Evolutionary conservation across 1,284 basidiomycete genomes (phyloP).

Genomic region (Schizopora paradoxa): DNA sequence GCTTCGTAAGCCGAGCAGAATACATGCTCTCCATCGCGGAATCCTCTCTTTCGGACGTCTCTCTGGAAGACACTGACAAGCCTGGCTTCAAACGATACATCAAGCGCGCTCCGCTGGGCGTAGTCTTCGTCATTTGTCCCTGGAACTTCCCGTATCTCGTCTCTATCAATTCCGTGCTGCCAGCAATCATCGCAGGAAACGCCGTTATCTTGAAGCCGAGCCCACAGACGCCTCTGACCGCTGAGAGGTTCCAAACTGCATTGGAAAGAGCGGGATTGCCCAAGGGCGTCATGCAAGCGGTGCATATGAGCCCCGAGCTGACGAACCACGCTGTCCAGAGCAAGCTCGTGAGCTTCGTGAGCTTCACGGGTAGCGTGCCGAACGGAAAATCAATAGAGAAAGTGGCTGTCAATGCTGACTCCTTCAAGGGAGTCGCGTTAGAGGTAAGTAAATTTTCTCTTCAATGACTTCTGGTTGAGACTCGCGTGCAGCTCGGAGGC

Average conservation of each 20-base stretch:
- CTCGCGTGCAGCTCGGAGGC: constrained; percentile 71
- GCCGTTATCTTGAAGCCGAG: constrained; percentile 90
- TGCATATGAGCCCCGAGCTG: constrained; percentile 71
- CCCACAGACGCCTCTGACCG: constrained; percentile 87
- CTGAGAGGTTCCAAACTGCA: constrained; percentile 73
- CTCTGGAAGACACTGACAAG: constrained; percentile 70
- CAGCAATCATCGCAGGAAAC: constrained; percentile 86
- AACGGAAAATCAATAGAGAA: constrained; percentile 62
- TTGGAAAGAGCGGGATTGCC: constrained; percentile 76
- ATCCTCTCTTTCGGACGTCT: constrained; percentile 69
- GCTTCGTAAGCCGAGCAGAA: constrained; percentile 74
- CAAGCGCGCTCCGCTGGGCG: constrained; percentile 77
- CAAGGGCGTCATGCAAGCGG: constrained; percentile 67
- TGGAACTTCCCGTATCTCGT: constrained; percentile 94
- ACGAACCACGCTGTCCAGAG: constrained; percentile 65
- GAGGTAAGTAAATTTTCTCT: constrained; percentile 43
- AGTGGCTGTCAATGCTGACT: constrained; percentile 50
- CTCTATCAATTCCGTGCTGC: constrained; percentile 85
- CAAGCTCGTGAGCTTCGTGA: constrained; percentile 71
- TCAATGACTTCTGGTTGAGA: constrained; percentile 1
- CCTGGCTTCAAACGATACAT: constrained; percentile 83
- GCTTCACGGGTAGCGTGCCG: constrained; percentile 84
- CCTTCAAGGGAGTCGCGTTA: constrained; percentile 78
- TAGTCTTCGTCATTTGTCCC: constrained; percentile 82
- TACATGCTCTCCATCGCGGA: constrained; percentile 86